Percentiles rank a stretch among this genome's conserved stretches.
phyloP scores from a whole-genome alignment of 164 flowering plant species.

The Dillenia turbinata region DNA sequence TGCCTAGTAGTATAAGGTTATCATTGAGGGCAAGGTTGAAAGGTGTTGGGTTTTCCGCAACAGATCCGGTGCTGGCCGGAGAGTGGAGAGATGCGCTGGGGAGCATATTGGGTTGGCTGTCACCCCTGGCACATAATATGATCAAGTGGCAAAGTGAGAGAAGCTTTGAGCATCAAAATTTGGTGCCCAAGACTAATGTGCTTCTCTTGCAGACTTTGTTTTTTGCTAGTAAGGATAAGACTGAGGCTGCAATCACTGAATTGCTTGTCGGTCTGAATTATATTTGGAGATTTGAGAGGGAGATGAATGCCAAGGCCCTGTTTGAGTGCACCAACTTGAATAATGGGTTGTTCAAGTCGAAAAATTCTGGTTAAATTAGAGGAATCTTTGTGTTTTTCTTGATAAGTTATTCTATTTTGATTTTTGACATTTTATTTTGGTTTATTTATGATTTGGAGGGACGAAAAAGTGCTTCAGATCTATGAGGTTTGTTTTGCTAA shows the following conservation, averaged over 20 bases:
- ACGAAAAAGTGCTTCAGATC: conserved; percentile 18
- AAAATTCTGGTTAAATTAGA: conserved; percentile 16
- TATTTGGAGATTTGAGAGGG: conserved; percentile 92
- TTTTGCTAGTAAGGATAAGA: conserved; percentile 78
- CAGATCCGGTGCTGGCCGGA: conserved; percentile 65
- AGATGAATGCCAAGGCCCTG: conserved; percentile 83
- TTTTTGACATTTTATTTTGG: conserved; percentile 7
- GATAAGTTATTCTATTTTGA: not conserved
- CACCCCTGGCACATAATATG: conserved; percentile 88
- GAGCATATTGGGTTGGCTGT: conserved; percentile 75
- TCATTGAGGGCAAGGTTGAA: conserved; percentile 58
- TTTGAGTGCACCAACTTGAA: conserved; percentile 49
- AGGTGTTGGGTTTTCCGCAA: conserved; percentile 69
- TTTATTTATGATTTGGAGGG: conserved; percentile 7
- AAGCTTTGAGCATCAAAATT: conserved; percentile 82
- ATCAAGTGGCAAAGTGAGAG: conserved; percentile 94
- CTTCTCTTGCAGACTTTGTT: conserved; percentile 69
- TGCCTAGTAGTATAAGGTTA: conserved; percentile 61
- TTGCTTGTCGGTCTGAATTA: conserved; percentile 89
- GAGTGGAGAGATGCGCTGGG: conserved; percentile 84
- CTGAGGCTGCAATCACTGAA: conserved; percentile 95
- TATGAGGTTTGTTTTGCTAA: conserved; percentile 24
- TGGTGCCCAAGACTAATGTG: conserved; percentile 51
- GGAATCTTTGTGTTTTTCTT: conserved; percentile 2
- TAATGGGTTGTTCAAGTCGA: conserved; percentile 29